These are phyloP conservation scores for Rosa chinensis DNA, from an alignment of 306 rosid species.

Conservation along the genomic window DNA sequence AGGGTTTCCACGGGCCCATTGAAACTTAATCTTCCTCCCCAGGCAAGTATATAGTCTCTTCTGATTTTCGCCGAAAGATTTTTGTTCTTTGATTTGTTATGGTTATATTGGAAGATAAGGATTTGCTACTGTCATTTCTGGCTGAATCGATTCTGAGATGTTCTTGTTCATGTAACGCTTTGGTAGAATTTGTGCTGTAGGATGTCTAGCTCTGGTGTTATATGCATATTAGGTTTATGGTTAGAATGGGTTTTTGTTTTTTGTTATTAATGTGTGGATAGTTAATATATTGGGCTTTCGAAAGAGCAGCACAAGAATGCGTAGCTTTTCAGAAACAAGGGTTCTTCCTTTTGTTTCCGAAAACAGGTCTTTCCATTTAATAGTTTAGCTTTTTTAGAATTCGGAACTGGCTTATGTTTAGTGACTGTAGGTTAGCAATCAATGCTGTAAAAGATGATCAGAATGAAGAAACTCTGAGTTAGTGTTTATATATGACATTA, in stretches of 20 bases:
- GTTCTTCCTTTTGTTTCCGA: constrained; percentile 2
- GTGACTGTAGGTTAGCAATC: not conserved
- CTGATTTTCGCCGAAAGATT: not conserved
- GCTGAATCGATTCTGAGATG: not conserved
- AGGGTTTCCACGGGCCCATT: constrained; percentile 52
- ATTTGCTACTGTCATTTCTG: constrained; percentile 17
- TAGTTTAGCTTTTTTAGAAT: not conserved
- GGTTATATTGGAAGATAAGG: constrained; percentile 10
- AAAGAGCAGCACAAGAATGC: not conserved
- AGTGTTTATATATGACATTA: not conserved
- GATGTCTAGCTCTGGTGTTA: not conserved
- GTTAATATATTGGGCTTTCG: not conserved
- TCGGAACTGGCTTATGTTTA: constrained; percentile 12
- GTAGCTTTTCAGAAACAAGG: not conserved
- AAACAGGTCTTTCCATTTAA: not conserved
- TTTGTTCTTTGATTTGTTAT: constrained; percentile 1
- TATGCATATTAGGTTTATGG: not conserved
- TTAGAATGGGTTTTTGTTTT: not conserved
- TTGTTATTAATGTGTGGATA: constrained; percentile 2
- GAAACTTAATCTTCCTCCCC: constrained; percentile 6
- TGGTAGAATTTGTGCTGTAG: not conserved
- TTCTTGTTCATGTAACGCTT: constrained; percentile 11
- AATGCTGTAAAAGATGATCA: not conserved
- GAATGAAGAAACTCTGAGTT: not conserved
- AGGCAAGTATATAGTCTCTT: constrained; percentile 31